Evolutionary conservation across 2,329 filamentous ascomycete species (phyloP), one percentile per base, ranked within the genome.

Genomic region (Fusarium oligoseptatum): DNA sequence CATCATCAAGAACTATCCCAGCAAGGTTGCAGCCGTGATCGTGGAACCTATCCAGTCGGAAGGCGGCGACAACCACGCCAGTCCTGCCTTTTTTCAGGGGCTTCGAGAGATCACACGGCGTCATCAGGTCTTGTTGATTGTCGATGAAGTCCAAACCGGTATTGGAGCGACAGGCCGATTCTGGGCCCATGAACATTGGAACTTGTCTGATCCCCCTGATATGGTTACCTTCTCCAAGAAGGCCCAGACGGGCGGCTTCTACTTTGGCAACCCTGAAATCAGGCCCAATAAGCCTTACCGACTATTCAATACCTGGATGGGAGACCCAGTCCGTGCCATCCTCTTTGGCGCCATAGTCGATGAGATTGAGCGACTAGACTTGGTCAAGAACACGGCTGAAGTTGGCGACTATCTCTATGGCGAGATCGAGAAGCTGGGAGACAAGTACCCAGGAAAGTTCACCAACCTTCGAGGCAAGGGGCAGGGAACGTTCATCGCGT

Each of bases 231-330:
- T 97, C 86, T 93, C 91, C 80, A 98, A 57, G 55, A 57, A 57
- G 32, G 55, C 55, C 3, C 55, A 57, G 17, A 57, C 55, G 17
- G 55, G 55, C 3, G 55, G 55, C 0, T 57, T 57, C 9, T 57
- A 57, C 20, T 57, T 37, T 57, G 55, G 32, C 20, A 98, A 96
- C 88, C 89, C 90, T 7, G 91, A 90, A 41, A 88, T 98, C 77
- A 89, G 93, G 20, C 95, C 95, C 71, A 97, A 97, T 87, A 95
- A 95, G 88, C 93, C 95, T 2, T 97, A 97, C 87, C 92, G 95
- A 70, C 95, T 97, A 85, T 98, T 97, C 89, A 98, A 97, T 88
- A 97, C 95, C 56, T 97, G 95, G 95, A 96, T 97, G 92, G 95
- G 95, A 79, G 95, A 98, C 85, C 94, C 95, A 11, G 92, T 93